A percentile compares a stretch with the other conserved stretches of the same genome.
These are phyloP conservation scores for Suillus paluster DNA, from an alignment of 768 basidiomycete species.

Conservation along the genomic window DNA sequence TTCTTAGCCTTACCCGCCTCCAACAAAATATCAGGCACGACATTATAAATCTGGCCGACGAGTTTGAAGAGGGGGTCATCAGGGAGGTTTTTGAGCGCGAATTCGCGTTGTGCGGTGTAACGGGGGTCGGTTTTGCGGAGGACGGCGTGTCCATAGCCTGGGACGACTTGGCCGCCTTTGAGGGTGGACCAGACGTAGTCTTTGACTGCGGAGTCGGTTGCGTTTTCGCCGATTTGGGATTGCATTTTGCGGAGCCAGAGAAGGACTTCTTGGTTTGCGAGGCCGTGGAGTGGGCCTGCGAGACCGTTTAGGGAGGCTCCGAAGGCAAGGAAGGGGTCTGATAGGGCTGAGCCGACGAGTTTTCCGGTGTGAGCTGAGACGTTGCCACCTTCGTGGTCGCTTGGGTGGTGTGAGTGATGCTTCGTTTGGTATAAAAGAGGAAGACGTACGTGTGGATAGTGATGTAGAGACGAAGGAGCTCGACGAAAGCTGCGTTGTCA, in stretches of 20 bases:
- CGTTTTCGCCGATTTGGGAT: constrained; percentile 80
- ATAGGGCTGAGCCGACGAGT: constrained; percentile 92
- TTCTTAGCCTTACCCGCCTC: constrained; percentile 94
- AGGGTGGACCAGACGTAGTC: constrained; percentile 96
- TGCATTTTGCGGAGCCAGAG: constrained; percentile 96
- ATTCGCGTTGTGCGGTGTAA: constrained; percentile 89
- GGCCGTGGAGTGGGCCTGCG: constrained; percentile 95
- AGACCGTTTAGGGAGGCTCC: constrained; percentile 93
- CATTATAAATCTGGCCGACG: constrained; percentile 84
- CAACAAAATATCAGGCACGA: constrained; percentile 90
- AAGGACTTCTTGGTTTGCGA: constrained; percentile 97
- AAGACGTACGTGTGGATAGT: constrained; percentile 83
- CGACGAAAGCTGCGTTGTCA: constrained; percentile 85
- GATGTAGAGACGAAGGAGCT: constrained; percentile 93
- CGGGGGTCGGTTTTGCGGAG: constrained; percentile 92
- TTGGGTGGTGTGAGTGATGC: constrained; percentile 26
- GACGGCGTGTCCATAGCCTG: constrained; percentile 89
- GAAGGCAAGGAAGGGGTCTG: constrained; percentile 96
- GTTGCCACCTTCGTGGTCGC: constrained; percentile 98
- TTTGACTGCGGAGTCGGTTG: constrained; percentile 85
- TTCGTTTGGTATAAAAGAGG: neutral
- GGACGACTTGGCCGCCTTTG: constrained; percentile 92
- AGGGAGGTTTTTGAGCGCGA: constrained; percentile 84
- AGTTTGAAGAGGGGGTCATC: constrained; percentile 93
- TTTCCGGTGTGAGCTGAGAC: constrained; percentile 96